Base-by-base conservation (phyloP, 345 rosid genomes). In the Camelina laxa region DNA sequence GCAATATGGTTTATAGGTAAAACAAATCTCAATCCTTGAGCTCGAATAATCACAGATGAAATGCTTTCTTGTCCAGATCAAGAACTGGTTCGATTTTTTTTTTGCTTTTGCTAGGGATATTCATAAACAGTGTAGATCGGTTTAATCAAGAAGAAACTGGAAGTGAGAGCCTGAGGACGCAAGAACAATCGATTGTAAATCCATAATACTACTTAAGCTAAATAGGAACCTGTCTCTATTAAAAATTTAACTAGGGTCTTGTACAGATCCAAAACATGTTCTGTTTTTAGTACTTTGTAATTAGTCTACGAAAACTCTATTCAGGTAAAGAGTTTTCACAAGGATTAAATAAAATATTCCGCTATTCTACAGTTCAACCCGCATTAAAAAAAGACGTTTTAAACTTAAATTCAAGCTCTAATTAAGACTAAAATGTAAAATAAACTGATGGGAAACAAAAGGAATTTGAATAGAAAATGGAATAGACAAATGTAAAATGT, bases 1-100 rank as follows among this genome's bases (percentile, higher is more conserved):
- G 82, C 74, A 35, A 77, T 88, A 75, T 95, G 99, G 99, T 89
- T 87, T 81, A 79, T 82, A 84, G 99, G 97, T 90, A 82, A 66
- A 22, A 6, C 22, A 57, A 14, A 38, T 17, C 67, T 39, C 35
- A 31, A 2, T 42, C 50, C 64, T 27, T 57, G 33, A 6, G 69
- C 30, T 9, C 3, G 1, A 39, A 61, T 38, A 9, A 38, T 1
- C 41, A 11, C 3, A 39, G 39, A 35, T 51, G 44, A 14, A 36
- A 17, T 1, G 2, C 56, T 42, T 51, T 49, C 53, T 54, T 1
- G 36, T 54, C 17, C 27, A 44, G 9, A 65, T 65, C 20, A 74
- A 56, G 22, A 65, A n/a, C 39, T 10, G 4, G 49, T 69, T 54
- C 22, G 3, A 54, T 22, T 27, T 27, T 27, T 24, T 61, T 16